Conservation (phyloP, 495 filamentous ascomycete genomes). For the Gamarada debralockiae region DNA sequence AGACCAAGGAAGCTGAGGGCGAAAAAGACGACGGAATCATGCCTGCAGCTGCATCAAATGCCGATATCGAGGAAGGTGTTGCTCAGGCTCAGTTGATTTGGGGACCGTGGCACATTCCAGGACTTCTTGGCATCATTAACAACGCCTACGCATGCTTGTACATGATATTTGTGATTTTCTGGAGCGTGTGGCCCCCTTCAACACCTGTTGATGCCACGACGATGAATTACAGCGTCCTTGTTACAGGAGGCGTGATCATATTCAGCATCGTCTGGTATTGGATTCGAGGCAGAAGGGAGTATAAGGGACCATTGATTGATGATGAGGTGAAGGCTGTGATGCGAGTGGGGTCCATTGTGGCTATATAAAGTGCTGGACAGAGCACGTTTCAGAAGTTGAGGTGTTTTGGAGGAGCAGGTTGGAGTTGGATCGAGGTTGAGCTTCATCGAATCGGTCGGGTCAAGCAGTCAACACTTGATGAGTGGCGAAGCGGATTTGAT, state of each 20-base stretch:
- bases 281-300: constrained; percentile 33
- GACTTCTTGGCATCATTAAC: constrained; percentile 38
- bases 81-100: constrained; percentile 33
- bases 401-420: no score
- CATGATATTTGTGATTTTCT: constrained; percentile 26
- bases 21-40: neutral
- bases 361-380: no score
- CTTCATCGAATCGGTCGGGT: no score
- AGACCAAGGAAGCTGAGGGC: neutral
- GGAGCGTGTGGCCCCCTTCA: constrained; percentile 30
- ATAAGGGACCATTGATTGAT: constrained; percentile 31
- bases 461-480: no score
- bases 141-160: constrained; percentile 45
- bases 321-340: constrained; percentile 7
- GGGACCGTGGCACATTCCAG: constrained; percentile 47
- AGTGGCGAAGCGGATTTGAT: no score
- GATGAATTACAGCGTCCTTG: constrained; percentile 52
- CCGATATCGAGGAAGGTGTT: neutral
- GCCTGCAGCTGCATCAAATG: neutral
- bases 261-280: constrained; percentile 40
- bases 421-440: no score
- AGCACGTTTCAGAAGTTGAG: no score
- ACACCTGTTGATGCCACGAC: constrained; percentile 34
- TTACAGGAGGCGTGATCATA: constrained; percentile 36
- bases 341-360: neutral